These are phyloP conservation scores for Saccharata proteae DNA, from an alignment of 2,329 filamentous ascomycete species.

Conservation along the genomic window DNA sequence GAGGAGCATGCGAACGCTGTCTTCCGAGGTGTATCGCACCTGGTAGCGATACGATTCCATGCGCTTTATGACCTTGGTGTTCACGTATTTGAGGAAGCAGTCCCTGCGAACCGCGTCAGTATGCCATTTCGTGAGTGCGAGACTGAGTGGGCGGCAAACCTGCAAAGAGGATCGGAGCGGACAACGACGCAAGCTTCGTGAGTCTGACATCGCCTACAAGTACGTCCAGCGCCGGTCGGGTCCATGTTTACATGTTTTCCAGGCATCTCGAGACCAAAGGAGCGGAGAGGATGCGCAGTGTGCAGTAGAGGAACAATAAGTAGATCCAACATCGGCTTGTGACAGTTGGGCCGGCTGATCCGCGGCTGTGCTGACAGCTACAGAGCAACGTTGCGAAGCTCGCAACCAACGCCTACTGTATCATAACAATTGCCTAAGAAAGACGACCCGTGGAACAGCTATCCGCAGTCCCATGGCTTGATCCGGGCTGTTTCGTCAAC, in stretches of 20 bases:
- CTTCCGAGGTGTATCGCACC: constrained; percentile 34
- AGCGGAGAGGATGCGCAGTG: too few relatives aligned
- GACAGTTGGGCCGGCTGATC: too few relatives aligned
- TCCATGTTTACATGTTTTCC: constrained; percentile 15
- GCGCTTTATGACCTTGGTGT: constrained; percentile 69
- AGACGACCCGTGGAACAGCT: too few relatives aligned
- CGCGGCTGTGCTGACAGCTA: too few relatives aligned
- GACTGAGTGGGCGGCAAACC: too few relatives aligned
- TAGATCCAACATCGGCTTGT: too few relatives aligned
- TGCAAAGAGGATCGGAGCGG: constrained; percentile 48
- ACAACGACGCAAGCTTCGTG: constrained; percentile 40
- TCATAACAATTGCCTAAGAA: too few relatives aligned
- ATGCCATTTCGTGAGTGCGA: constrained; percentile 3
- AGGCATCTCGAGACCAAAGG: constrained; percentile 22
- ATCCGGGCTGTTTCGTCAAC: too few relatives aligned
- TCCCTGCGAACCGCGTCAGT: constrained; percentile 32
- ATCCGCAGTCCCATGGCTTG: too few relatives aligned
- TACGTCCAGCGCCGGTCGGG: constrained; percentile 12
- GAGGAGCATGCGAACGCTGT: constrained; percentile 46
- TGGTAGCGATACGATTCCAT: constrained; percentile 48
- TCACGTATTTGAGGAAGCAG: constrained; percentile 70
- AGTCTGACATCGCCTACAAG: constrained; percentile 46
- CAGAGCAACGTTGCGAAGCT: too few relatives aligned
- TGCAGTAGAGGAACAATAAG: too few relatives aligned
- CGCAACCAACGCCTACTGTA: too few relatives aligned